These are phyloP conservation scores for Spongiforma sp. DNA, from an alignment of 1,284 basidiomycete genomes.

Conservation along the genomic window DNA sequence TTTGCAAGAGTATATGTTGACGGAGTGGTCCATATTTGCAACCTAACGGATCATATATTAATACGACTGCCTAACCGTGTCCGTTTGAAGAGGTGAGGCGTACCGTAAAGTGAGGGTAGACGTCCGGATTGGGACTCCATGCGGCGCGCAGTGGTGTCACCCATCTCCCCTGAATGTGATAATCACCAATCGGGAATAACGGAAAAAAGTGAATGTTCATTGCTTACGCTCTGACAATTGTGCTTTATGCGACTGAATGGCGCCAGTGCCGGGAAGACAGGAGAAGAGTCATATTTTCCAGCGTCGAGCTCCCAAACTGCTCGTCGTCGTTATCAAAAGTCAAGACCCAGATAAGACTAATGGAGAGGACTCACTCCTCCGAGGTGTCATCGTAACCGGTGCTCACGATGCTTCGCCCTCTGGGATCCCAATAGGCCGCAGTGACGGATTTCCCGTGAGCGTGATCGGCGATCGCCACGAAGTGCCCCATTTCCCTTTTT, in stretches of 20 bases:
- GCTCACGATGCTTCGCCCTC: slow-evolving; percentile 75
- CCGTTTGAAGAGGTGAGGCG: slow-evolving; percentile 22
- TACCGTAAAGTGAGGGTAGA: slow-evolving; percentile 82
- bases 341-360: background rate
- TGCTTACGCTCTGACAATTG: slow-evolving; percentile 75
- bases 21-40: slow-evolving; percentile 75
- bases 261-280: slow-evolving; percentile 59
- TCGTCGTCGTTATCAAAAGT: slow-evolving; percentile 17
- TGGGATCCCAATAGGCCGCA: slow-evolving; percentile 82
- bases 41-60: slow-evolving; percentile 47
- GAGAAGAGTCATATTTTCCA: slow-evolving; percentile 47
- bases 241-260: slow-evolving; percentile 68
- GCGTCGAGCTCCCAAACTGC: slow-evolving; percentile 76
- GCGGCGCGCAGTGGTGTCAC: slow-evolving; percentile 74
- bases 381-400: slow-evolving; percentile 80
- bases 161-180: slow-evolving; percentile 68
- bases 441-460: slow-evolving; percentile 76
- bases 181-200: background rate
- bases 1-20: slow-evolving; percentile 75
- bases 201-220: background rate
- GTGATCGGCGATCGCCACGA: slow-evolving; percentile 69
- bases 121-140: slow-evolving; percentile 77
- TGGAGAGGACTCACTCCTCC: slow-evolving; percentile 57
- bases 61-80: background rate
- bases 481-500: slow-evolving; percentile 56